Evolutionary conservation across 2,329 filamentous ascomycete genomes (phyloP).

Genomic region (Aspergillus sojae): DNA sequence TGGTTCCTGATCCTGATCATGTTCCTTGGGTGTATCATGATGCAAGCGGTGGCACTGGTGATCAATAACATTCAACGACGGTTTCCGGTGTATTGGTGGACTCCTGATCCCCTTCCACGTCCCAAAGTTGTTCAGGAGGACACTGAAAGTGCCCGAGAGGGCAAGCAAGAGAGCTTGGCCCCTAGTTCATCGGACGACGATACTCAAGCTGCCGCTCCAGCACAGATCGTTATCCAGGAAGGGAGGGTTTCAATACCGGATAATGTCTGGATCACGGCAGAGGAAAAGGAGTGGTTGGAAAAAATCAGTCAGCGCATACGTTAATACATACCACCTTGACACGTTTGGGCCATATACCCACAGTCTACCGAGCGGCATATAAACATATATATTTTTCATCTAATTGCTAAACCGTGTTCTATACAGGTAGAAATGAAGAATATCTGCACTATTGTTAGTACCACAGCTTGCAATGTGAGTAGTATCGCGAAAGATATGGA

Average conservation of each 20-base stretch:
- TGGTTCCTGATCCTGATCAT: slow-evolving; percentile 70
- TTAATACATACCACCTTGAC: slow-evolving; percentile 9
- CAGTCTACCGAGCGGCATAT: background rate
- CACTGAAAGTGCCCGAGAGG: slow-evolving; percentile 19
- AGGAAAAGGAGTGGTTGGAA: slow-evolving; percentile 36
- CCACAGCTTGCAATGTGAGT: no score
- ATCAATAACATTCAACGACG: slow-evolving; percentile 70
- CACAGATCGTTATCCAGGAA: slow-evolving; percentile 32
- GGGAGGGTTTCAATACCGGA: slow-evolving; percentile 37
- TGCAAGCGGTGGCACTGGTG: slow-evolving; percentile 64
- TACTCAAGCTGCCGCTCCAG: slow-evolving; percentile 20
- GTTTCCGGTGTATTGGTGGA: slow-evolving; percentile 72
- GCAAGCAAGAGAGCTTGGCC: slow-evolving; percentile 21
- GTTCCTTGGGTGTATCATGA: slow-evolving; percentile 61
- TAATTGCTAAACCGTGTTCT: no score
- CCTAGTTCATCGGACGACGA: slow-evolving; percentile 27
- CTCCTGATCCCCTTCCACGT: slow-evolving; percentile 32
- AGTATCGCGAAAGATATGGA: no score
- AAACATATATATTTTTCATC: background rate
- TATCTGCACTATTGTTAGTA: no score
- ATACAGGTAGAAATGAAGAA: no score
- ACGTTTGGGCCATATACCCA: background rate
- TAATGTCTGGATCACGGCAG: slow-evolving; percentile 34
- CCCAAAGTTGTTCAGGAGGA: slow-evolving; percentile 13
- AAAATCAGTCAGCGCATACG: slow-evolving; percentile 38